Percentiles rank a stretch among this genome's conserved stretches.
These are phyloP conservation scores for Cladosporium sphaerospermum DNA, from an alignment of 2,329 filamentous ascomycete species.

Conservation along the genomic window DNA sequence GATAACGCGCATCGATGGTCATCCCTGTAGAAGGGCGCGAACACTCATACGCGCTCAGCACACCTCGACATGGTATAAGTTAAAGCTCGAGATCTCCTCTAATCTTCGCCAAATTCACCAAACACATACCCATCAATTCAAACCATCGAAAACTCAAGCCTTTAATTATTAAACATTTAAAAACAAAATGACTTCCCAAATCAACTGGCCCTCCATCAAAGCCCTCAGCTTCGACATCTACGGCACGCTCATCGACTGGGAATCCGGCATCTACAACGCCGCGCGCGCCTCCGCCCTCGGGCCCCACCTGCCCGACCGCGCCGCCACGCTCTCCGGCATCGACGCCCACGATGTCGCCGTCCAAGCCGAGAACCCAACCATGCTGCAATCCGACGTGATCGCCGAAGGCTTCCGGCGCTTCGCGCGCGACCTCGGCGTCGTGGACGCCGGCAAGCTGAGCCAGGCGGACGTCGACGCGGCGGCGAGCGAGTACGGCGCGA, in stretches of 20 bases:
- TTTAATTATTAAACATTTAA: background rate
- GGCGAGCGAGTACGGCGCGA: slow-evolving; percentile 45
- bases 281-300: slow-evolving; percentile 46
- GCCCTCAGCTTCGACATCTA: slow-evolving; percentile 71
- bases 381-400: slow-evolving; percentile 54
- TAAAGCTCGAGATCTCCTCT: background rate
- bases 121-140: background rate
- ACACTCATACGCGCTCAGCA: too few species aligned
- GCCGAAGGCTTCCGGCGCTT: slow-evolving; percentile 28
- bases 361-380: slow-evolving; percentile 49
- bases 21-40: background rate
- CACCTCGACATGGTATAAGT: too few species aligned
- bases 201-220: slow-evolving; percentile 26
- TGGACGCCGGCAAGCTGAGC: slow-evolving; percentile 43
- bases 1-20: background rate
- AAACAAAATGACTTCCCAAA: slow-evolving; percentile 19
- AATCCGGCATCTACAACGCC: slow-evolving; percentile 54
- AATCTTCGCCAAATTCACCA: background rate
- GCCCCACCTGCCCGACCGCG: slow-evolving; percentile 39
- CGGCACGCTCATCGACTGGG: slow-evolving; percentile 75
- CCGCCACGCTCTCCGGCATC: slow-evolving; percentile 37
- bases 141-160: background rate
- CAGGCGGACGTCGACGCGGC: slow-evolving; percentile 39
- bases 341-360: slow-evolving; percentile 46
- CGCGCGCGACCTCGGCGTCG: slow-evolving; percentile 36